A percentile compares a stretch with the other conserved stretches of the same genome.
Evolutionary conservation across 441 rosid species (phyloP).

Genomic region (Gossypium trilobum): DNA sequence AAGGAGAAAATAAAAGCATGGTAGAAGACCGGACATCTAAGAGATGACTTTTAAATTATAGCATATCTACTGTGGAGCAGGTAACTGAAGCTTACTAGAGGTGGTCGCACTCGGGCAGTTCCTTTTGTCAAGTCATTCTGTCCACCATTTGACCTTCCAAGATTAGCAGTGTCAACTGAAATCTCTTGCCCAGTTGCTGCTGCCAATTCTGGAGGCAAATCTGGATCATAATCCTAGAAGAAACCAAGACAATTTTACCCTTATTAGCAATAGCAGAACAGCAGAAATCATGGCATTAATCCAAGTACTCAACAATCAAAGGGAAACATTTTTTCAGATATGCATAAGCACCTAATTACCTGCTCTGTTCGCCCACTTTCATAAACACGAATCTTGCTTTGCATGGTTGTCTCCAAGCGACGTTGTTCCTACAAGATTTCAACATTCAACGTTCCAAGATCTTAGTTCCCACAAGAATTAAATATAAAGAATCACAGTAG

Average conservation of each 20-base stretch:
- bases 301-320: background rate
- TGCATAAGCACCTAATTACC: slow-evolving; percentile 36
- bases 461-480: slow-evolving; percentile 23
- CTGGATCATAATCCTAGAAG: slow-evolving; percentile 87
- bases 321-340: background rate
- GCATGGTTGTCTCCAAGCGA: slow-evolving; percentile 87
- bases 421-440: slow-evolving; percentile 61
- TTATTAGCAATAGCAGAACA: background rate
- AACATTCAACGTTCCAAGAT: slow-evolving; percentile 21
- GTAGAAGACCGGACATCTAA: background rate
- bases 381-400: slow-evolving; percentile 96
- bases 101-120: slow-evolving; percentile 58
- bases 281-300: background rate
- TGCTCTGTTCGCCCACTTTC: slow-evolving; percentile 91
- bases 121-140: slow-evolving; percentile 56
- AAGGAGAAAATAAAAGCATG: background rate
- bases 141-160: slow-evolving; percentile 50
- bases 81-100: slow-evolving; percentile 50
- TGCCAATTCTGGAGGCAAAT: slow-evolving; percentile 92
- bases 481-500: slow-evolving; percentile 18
- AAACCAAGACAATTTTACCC: slow-evolving; percentile 6
- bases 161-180: slow-evolving; percentile 45
- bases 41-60: background rate
- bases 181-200: slow-evolving; percentile 82
- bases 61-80: slow-evolving; percentile 2